Conservation (phyloP, 73 alveolate species). For the Stentor coeruleus region DNA sequence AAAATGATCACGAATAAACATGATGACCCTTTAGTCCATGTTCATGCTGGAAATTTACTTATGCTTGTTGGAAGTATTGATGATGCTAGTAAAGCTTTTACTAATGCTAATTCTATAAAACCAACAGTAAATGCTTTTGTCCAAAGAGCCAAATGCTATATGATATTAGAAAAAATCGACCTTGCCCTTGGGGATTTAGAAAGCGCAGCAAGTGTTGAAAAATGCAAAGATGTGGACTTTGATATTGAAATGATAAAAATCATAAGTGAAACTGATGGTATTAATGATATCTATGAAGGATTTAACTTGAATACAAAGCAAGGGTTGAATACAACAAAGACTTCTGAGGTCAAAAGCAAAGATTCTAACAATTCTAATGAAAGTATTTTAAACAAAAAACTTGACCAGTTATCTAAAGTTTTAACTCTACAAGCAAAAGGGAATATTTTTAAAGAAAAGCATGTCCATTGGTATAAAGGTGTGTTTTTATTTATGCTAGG, state of each 20-base stretch:
- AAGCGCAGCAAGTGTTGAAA: not conserved
- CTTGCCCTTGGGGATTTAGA: slow-evolving; percentile 33
- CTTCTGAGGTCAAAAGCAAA: slow-evolving; percentile 21
- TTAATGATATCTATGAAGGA: not conserved
- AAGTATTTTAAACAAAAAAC: not conserved
- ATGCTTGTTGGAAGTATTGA: slow-evolving; percentile 38
- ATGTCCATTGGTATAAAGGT: slow-evolving; percentile 39
- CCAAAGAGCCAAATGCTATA: slow-evolving; percentile 36
- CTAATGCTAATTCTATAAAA: slow-evolving; percentile 21
- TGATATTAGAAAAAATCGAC: slow-evolving; percentile 33
- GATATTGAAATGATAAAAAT: not conserved
- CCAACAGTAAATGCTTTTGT: not conserved
- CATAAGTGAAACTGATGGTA: not conserved
- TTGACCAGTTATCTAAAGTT: slow-evolving; percentile 21
- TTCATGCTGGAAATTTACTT: slow-evolving; percentile 50
- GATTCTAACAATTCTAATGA: not conserved
- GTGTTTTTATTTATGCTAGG: slow-evolving; percentile 37
- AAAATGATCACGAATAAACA: not conserved
- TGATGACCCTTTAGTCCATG: slow-evolving; percentile 45
- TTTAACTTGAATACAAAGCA: too few species aligned
- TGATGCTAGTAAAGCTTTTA: slow-evolving; percentile 49
- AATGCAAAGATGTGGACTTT: not conserved
- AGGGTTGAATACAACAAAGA: too few species aligned
- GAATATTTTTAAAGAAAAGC: slow-evolving; percentile 32
- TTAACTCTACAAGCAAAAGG: slow-evolving; percentile 23